These are phyloP conservation scores for Staphylotrichum longicolle DNA, from an alignment of 495 filamentous ascomycete genomes.

Conservation along the genomic window DNA sequence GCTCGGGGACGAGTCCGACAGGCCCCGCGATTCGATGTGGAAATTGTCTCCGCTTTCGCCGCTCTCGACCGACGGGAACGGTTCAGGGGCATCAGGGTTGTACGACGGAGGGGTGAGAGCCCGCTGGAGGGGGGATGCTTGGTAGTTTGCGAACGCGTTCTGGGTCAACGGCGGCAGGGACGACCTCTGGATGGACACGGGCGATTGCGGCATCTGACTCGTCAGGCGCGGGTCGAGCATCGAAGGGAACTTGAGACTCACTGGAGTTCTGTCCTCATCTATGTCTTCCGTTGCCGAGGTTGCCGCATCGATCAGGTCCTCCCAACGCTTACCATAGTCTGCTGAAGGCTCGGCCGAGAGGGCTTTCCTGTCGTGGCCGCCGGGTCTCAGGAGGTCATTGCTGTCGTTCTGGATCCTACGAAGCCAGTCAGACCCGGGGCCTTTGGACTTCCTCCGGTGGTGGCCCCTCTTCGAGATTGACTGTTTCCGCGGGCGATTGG, in stretches of 20 bases:
- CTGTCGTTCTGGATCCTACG: constrained; percentile 49
- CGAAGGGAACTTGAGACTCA: constrained; percentile 49
- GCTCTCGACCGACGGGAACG: constrained; percentile 81
- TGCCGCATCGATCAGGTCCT: constrained; percentile 83
- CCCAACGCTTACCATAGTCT: constrained; percentile 84
- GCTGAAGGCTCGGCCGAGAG: constrained; percentile 78
- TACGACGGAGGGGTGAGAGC: constrained; percentile 79
- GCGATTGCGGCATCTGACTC: constrained; percentile 64
- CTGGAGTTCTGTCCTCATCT: constrained; percentile 77
- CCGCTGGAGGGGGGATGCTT: constrained; percentile 82
- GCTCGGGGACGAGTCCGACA: constrained; percentile 53
- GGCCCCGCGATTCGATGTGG: constrained; percentile 54
- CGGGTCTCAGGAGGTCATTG: constrained; percentile 56
- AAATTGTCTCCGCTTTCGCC: constrained; percentile 63
- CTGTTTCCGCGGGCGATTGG: constrained; percentile 72
- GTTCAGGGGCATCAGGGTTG: constrained; percentile 61
- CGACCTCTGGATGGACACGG: constrained; percentile 64
- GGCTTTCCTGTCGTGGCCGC: constrained; percentile 74
- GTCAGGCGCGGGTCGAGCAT: constrained; percentile 41
- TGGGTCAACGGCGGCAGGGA: constrained; percentile 71
- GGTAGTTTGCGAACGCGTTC: constrained; percentile 67
- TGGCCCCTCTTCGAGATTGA: constrained; percentile 79
- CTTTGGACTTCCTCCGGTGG: constrained; percentile 72
- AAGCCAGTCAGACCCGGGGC: constrained; percentile 46
- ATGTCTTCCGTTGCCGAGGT: constrained; percentile 91